phyloP scores from a whole-genome alignment of 176 grass and related monocot genomes.

The Ensete glaucum region DNA sequence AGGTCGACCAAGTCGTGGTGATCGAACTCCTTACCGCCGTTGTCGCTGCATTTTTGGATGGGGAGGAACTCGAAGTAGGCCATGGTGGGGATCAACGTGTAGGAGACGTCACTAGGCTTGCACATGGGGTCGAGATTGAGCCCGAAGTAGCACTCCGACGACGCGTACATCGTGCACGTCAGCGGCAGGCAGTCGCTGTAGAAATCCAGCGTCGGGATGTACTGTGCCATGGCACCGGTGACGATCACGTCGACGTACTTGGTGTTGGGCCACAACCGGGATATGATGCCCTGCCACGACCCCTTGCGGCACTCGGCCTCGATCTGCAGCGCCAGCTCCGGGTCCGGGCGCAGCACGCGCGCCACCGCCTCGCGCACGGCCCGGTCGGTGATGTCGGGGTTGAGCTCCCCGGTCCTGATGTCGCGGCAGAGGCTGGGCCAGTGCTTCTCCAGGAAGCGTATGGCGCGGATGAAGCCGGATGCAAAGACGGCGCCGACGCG shows the following conservation, averaged over 20 bases:
- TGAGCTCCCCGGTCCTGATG: conserved; percentile 48
- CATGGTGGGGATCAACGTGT: conserved; percentile 22
- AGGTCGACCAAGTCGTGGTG: conserved; percentile 68
- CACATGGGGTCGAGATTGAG: conserved; percentile 48
- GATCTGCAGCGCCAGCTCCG: conserved; percentile 43
- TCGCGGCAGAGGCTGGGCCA: conserved; percentile 60
- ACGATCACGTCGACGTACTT: conserved; percentile 99
- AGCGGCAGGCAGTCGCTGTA: conserved; percentile 78
- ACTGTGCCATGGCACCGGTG: conserved; percentile 93
- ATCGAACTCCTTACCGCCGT: conserved; percentile 33
- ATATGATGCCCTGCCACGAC: conserved; percentile 66
- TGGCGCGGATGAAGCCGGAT: conserved; percentile 86
- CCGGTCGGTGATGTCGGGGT: conserved; percentile 34
- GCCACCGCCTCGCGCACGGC: conserved; percentile 52
- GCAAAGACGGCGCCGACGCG: conserved; percentile 95
- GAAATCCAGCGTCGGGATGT: conserved; percentile 89
- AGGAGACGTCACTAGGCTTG: conserved; percentile 16
- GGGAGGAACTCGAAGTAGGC: conserved; percentile 27
- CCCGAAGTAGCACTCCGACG: conserved; percentile 97
- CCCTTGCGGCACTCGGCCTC: conserved; percentile 44
- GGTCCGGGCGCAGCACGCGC: conserved; percentile 35
- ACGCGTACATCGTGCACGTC: conserved; percentile 97
- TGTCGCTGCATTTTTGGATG: conserved; percentile 16
- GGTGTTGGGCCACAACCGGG: conserved; percentile 80
- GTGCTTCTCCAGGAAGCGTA: conserved; percentile 81